Conservation (phyloP, 208 protist species). For the Polymyxa betae region DNA sequence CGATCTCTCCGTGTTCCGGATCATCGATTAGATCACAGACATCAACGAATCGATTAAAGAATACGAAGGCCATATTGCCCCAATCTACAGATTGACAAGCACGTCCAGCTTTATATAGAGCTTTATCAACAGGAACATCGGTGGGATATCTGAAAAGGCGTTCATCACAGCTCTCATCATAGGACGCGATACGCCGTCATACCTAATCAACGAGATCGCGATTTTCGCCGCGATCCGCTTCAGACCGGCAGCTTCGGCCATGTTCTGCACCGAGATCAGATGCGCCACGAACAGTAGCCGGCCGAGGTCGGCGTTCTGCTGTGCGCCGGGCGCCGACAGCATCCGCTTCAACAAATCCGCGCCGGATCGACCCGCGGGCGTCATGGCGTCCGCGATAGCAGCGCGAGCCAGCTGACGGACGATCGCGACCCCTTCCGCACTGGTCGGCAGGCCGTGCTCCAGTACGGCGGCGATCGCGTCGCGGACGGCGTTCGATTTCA, state of each 20-base stretch:
- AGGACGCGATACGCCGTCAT: constrained; percentile 56
- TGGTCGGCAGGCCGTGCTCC: background rate
- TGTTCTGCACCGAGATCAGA: background rate
- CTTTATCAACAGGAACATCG: constrained; percentile 86
- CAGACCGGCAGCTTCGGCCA: background rate
- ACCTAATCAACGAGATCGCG: constrained; percentile 82
- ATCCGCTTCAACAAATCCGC: background rate
- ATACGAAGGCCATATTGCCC: constrained; percentile 85
- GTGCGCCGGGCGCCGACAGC: background rate
- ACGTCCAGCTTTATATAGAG: constrained; percentile 86
- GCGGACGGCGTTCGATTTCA: constrained; percentile 44
- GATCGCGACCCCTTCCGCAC: constrained; percentile 5
- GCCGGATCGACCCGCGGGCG: background rate
- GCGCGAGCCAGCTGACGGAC: constrained; percentile 60
- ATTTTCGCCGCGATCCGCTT: constrained; percentile 48
- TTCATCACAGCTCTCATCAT: background rate
- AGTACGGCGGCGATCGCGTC: constrained; percentile 59
- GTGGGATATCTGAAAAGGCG: constrained; percentile 69
- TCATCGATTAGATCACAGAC: constrained; percentile 70
- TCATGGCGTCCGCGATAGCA: constrained; percentile 27
- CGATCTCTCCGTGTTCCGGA: constrained; percentile 4
- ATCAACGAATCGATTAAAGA: constrained; percentile 91
- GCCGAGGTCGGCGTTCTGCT: constrained; percentile 1
- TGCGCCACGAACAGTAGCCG: constrained; percentile 54
- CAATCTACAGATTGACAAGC: constrained; percentile 58